Evolutionary conservation across 2,329 filamentous ascomycete genomes (phyloP), one percentile per base, ranked within the genome.

Genomic region (Sclerotinia glacialis): DNA sequence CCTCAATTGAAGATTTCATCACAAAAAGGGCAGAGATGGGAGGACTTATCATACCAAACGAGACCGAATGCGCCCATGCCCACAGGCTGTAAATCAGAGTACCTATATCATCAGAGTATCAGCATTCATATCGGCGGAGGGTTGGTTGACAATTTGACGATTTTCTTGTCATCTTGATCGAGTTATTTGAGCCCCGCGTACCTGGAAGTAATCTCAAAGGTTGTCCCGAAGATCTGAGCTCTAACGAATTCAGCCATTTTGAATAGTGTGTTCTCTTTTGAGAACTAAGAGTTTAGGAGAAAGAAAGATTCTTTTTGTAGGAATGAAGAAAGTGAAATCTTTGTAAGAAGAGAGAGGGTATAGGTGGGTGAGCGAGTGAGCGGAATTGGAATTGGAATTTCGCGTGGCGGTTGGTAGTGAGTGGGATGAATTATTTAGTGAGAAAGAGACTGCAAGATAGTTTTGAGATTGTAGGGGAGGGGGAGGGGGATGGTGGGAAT

Each of bases 161-260:
- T 40, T 16, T 42, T n/a, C 26, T 23, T 26, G 28, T n/a, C 44
- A 9, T 40, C 12, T 37, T 12, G 23, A 4, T 52, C 40, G 49
- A 47, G 18, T 47, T 53, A 52, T 56, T 66, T 64, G 52, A 47
- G 65, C 71, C 69, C 71, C 67, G 67, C 76, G 70, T 87, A 97
- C 93, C 95, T 91, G 81, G 93, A 97, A 74, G 95, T 99, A 82
- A 98, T 98, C 87, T 99, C 95, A 78, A 99, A 99, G 75, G 95
- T 98, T 70, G 95, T 99, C 79, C 95, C 95, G 78, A 99, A 99
- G 80, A 99, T 98, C 86, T 98, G 94, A 78, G 94, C 93, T 81
- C 95, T 91, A 78, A 99, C 92, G 81, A 99, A 99, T 85, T 99
- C 95, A 79, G 95, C 95, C 95, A 99, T 98, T 79, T 78, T 89